Percentiles rank a stretch among this genome's conserved stretches.
phyloP scores from a whole-genome alignment of 331 rosid genomes.

The Quercus tomentella region DNA sequence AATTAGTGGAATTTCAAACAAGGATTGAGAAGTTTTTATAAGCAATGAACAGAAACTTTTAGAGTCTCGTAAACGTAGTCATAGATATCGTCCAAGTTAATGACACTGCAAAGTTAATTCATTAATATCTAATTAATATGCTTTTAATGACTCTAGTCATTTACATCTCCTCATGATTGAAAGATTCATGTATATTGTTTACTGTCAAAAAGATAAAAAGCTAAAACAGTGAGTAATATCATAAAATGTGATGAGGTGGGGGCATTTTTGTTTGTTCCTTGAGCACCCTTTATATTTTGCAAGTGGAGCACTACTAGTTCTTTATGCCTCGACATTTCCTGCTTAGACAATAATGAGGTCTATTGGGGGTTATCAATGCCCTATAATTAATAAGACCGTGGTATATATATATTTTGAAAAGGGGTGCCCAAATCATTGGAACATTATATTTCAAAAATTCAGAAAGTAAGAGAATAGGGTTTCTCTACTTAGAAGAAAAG shows the following conservation, averaged over 20 bases:
- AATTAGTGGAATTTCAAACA: slow-evolving; percentile 9
- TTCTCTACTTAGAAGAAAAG: slow-evolving; percentile 77
- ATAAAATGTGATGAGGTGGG: slow-evolving; percentile 42
- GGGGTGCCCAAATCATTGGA: slow-evolving; percentile 69
- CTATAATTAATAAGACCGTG: slow-evolving; percentile 30
- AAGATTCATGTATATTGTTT: slow-evolving; percentile 28
- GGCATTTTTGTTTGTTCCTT: slow-evolving; percentile 36
- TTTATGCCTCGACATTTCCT: slow-evolving; percentile 14
- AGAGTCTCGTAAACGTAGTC: slow-evolving; percentile 27
- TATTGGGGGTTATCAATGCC: slow-evolving; percentile 33
- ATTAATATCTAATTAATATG: slow-evolving; percentile 21
- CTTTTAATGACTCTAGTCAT: slow-evolving; percentile 36
- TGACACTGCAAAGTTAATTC: slow-evolving; percentile 27
- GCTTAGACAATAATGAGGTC: slow-evolving; percentile 35
- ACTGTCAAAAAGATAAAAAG: slow-evolving; percentile 32
- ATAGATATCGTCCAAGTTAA: slow-evolving; percentile 16
- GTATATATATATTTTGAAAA: slow-evolving; percentile 40
- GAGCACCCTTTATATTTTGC: slow-evolving; percentile 30
- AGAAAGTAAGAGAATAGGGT: slow-evolving; percentile 35
- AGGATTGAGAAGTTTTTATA: slow-evolving; percentile 25
- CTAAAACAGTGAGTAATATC: slow-evolving; percentile 33
- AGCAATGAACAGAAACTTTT: slow-evolving; percentile 14
- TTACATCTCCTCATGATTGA: slow-evolving; percentile 50
- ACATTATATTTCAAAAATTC: slow-evolving; percentile 49
- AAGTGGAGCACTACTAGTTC: slow-evolving; percentile 24